Evolutionary conservation across 768 basidiomycete species (phyloP), one percentile per base, ranked within the genome.

Genomic region (Naganishia kalamii): DNA sequence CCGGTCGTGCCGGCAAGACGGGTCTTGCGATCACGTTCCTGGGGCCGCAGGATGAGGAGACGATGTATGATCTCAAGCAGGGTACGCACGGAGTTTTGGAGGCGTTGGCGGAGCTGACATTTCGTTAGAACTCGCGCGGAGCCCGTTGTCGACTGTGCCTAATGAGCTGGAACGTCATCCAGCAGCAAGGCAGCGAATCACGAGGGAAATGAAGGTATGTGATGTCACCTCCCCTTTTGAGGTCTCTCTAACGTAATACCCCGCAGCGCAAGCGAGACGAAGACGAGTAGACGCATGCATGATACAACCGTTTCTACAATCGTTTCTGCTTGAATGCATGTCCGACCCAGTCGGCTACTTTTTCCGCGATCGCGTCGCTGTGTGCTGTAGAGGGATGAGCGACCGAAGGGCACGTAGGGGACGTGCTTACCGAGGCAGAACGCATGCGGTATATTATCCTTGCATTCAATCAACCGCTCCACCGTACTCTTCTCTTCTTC

Each of bases 61-160:
- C 96, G 75, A 92, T 98, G 92, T 93, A 93, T 82, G 93, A 98
- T 77, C 84, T 98, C 71, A 94, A 88, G 82, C 88, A 92, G 83
- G 89, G 89, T 87, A 76, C 69, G 84, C 71, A 37, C 13, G 1
- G 19, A 11, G 19, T 37, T 29, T n/a, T 6, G 4, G 7, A 23
- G 21, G 33, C 17, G 23, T 3, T 19, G 51, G 21, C 40, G 35
- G 6, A 21, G 5, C n/a, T 33, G 51, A 41, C 15, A 15, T 25
- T 57, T 23, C 32, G 21, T 21, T 77, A 89, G 92, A 97, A 80
- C 92, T 94, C 70, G 87, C 87, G 19, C 97, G 97, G 83, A 90
- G 88, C 69, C 92, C 92, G 0, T 88, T 92, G 68, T 90, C 88
- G 12, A 92, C 92, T 76, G 88, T 96, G 62, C 84, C 93, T 8